Conservation (phyloP, 1,284 basidiomycete genomes). For the Wallemia ichthyophaga region DNA sequence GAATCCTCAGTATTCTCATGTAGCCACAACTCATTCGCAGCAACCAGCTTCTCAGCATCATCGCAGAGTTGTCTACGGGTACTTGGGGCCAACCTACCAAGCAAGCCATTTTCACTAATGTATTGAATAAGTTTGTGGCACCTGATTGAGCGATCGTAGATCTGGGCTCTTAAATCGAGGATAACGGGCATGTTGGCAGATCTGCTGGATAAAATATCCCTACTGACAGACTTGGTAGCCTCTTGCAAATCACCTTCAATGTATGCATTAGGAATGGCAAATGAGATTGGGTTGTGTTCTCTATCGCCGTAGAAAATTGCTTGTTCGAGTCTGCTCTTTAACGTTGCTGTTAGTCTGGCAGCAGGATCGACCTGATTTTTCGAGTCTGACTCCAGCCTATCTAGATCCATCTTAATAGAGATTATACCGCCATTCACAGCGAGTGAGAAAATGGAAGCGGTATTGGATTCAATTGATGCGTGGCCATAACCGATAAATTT, state of each 20-base stretch:
- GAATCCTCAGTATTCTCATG: slow-evolving; percentile 31
- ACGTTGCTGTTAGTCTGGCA: slow-evolving; percentile 9
- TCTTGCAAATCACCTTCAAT: slow-evolving; percentile 50
- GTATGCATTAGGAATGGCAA: slow-evolving; percentile 45
- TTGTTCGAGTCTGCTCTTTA: slow-evolving; percentile 23
- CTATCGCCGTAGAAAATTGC: slow-evolving; percentile 24
- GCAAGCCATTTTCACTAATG: slow-evolving; percentile 51
- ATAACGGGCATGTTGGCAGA: slow-evolving; percentile 38
- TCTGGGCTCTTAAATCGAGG: slow-evolving; percentile 49
- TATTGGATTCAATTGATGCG: slow-evolving; percentile 14
- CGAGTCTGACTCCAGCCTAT: not conserved
- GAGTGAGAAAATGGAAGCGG: slow-evolving; percentile 9
- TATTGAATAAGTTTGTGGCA: slow-evolving; percentile 57
- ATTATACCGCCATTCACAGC: not conserved
- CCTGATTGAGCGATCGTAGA: slow-evolving; percentile 41
- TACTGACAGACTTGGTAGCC: slow-evolving; percentile 45
- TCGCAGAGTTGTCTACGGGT: slow-evolving; percentile 36
- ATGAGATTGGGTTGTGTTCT: slow-evolving; percentile 44
- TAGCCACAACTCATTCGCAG: slow-evolving; percentile 54
- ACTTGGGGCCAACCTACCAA: slow-evolving; percentile 27
- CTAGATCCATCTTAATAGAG: not conserved
- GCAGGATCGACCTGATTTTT: not conserved
- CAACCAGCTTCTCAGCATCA: slow-evolving; percentile 70
- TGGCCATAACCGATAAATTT: slow-evolving; percentile 14
- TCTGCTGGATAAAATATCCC: slow-evolving; percentile 34